Percentiles rank a stretch among this genome's conserved stretches.
Evolutionary conservation across 495 filamentous ascomycete genomes (phyloP).

Genomic region (Penicillium coffeae): DNA sequence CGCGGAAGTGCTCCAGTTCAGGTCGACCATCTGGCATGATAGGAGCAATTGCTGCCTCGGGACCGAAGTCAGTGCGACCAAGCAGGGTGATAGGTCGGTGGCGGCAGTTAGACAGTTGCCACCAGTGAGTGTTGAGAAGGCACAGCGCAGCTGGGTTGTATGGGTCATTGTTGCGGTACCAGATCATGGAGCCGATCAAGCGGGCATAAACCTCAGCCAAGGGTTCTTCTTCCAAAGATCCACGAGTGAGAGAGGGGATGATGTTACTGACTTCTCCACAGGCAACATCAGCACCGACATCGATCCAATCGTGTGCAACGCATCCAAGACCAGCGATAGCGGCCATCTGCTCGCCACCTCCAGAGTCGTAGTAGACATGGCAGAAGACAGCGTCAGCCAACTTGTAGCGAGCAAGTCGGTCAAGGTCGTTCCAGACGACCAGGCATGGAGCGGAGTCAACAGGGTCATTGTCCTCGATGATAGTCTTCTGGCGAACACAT

Average conservation of each 20-base stretch:
- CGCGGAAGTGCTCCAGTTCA: constrained; percentile 10
- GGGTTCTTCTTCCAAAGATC: constrained; percentile 5
- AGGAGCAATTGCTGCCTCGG: constrained; percentile 6
- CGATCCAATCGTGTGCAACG: constrained; percentile 9
- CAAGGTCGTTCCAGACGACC: constrained; percentile 12
- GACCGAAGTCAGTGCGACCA: constrained; percentile 7
- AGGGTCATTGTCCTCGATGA: constrained; percentile 9
- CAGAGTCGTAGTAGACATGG: constrained; percentile 12
- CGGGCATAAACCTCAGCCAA: constrained; percentile 8
- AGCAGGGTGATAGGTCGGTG: constrained; percentile 9
- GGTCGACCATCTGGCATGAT: constrained; percentile 8
- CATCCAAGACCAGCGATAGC: constrained; percentile 12
- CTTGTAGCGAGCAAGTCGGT: constrained; percentile 11
- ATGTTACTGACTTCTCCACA: constrained; percentile 11
- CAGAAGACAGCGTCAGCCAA: constrained; percentile 9
- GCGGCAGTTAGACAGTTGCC: constrained; percentile 12
- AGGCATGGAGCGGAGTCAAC: constrained; percentile 9
- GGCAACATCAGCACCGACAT: constrained; percentile 7
- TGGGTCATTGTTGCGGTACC: constrained; percentile 11
- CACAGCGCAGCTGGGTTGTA: constrained; percentile 11
- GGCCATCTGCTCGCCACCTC: constrained; percentile 13
- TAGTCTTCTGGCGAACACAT: constrained; percentile 10
- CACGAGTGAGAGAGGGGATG: constrained; percentile 6
- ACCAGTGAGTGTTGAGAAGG: constrained; percentile 11
- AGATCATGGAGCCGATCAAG: constrained; percentile 11